Evolutionary conservation across 306 rosid species (phyloP).

Genomic region (Calophaca sinica): DNA sequence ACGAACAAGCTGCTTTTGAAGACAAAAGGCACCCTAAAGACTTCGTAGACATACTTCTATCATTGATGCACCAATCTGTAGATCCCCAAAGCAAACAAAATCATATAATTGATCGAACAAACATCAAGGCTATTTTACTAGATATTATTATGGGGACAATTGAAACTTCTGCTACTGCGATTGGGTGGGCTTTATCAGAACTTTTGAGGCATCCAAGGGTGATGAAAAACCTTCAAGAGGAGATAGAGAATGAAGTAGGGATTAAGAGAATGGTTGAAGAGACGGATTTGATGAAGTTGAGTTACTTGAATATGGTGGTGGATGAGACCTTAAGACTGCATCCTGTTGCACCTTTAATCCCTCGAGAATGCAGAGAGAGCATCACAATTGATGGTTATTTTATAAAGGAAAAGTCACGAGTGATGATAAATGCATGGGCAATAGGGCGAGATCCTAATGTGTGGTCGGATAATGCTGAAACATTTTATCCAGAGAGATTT

Average conservation of each 20-base stretch:
- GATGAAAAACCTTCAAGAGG: constrained; percentile 52
- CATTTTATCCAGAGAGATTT: constrained; percentile 51
- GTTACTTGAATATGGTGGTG: constrained; percentile 49
- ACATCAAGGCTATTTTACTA: not conserved
- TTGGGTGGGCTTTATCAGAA: not conserved
- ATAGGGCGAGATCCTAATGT: constrained; percentile 44
- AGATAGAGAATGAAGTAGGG: constrained; percentile 43
- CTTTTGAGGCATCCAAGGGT: not conserved
- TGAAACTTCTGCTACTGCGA: not conserved
- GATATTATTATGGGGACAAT: not conserved
- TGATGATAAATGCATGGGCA: constrained; percentile 46
- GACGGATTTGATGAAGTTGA: constrained; percentile 38
- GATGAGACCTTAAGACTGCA: constrained; percentile 49
- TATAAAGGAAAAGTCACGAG: constrained; percentile 39
- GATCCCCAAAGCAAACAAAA: not conserved
- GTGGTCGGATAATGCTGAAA: constrained; percentile 44
- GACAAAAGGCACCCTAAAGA: not conserved
- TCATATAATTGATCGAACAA: constrained; percentile 15
- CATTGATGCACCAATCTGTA: constrained; percentile 11
- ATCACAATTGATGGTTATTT: constrained; percentile 21
- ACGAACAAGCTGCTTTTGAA: not conserved
- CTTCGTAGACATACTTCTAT: constrained; percentile 45
- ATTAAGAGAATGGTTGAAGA: constrained; percentile 46
- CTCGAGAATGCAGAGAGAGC: constrained; percentile 34
- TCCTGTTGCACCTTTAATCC: constrained; percentile 3